A percentile compares a stretch with the other conserved stretches of the same genome.
Conservation (phyloP, 2,329 filamentous ascomycete genomes). For the Colletotrichum karsti region DNA sequence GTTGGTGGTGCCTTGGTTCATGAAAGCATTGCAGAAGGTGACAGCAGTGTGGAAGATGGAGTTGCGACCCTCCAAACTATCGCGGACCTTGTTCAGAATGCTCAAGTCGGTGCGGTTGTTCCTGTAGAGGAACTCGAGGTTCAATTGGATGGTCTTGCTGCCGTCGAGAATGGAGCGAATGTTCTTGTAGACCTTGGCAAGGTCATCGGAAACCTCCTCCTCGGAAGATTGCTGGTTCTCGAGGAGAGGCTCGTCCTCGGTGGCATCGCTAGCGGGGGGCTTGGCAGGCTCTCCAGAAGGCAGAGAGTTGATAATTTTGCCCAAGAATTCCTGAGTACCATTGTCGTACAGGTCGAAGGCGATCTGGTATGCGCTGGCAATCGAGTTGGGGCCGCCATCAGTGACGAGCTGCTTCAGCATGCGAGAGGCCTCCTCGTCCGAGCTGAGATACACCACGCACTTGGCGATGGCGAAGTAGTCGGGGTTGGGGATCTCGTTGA, state of each 20-base stretch:
- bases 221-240: conserved; percentile 61
- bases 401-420: conserved; percentile 86
- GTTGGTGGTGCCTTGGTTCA: conserved; percentile 98
- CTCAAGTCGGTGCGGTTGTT: conserved; percentile 93
- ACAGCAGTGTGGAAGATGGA: conserved; percentile 99
- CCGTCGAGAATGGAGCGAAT: conserved; percentile 80
- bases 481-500: conserved; percentile 90
- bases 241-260: conserved; percentile 59
- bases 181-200: conserved; percentile 66
- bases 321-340: conserved; percentile 94
- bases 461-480: conserved; percentile 99
- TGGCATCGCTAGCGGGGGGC: conserved; percentile 47
- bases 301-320: conserved; percentile 85
- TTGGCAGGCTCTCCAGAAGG: conserved; percentile 64
- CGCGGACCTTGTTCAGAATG: conserved; percentile 95
- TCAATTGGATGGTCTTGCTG: conserved; percentile 92
- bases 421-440: conserved; percentile 87
- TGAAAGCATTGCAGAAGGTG: conserved; percentile 97
- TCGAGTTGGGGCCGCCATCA: conserved; percentile 79
- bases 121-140: conserved; percentile 94
- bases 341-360: conserved; percentile 99
- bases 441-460: conserved; percentile 95
- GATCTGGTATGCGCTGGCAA: conserved; percentile 93
- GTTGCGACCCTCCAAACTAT: conserved; percentile 94
- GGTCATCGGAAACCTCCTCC: conserved; percentile 57